Conservation (phyloP, 2,329 filamentous ascomycete species). For the Penicillium paneum region DNA sequence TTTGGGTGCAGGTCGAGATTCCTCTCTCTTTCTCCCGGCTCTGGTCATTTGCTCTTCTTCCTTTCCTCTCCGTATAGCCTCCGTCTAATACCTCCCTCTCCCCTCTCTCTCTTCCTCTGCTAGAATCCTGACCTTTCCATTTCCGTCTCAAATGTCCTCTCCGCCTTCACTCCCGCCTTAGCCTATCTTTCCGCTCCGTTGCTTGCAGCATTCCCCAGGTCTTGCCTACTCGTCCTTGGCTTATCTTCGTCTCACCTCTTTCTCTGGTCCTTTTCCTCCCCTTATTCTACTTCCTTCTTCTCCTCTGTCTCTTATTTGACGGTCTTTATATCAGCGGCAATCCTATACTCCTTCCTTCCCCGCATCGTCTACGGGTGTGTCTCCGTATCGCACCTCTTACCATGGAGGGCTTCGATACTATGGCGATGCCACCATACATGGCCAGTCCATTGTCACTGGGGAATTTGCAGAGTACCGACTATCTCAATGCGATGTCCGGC, state of each 20-base stretch:
- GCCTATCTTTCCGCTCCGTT: constrained; percentile 7
- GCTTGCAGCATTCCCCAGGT: constrained; percentile 12
- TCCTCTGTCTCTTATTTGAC: not conserved
- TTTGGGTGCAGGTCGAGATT: constrained; percentile 22
- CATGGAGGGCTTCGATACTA: constrained; percentile 59
- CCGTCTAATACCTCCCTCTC: not conserved
- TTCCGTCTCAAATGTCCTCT: constrained; percentile 11
- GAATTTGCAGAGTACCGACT: constrained; percentile 49
- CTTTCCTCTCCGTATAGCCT: not conserved
- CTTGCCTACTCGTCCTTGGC: constrained; percentile 7
- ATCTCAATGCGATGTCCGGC: constrained; percentile 49
- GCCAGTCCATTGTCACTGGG: constrained; percentile 56
- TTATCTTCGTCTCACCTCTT: constrained; percentile 1
- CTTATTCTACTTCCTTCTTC: not conserved
- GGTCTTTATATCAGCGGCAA: not conserved
- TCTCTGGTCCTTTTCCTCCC: not conserved
- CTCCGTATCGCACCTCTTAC: constrained; percentile 20
- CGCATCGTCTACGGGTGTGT: constrained; percentile 3
- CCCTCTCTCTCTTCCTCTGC: not conserved
- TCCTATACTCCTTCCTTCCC: constrained; percentile 4
- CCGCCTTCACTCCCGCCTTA: constrained; percentile 10
- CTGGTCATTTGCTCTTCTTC: constrained; percentile 11
- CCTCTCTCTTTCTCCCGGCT: constrained; percentile 21
- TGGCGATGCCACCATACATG: constrained; percentile 60
- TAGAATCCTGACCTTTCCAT: not conserved